phyloP scores from a whole-genome alignment of 805 yeast species.

The fission yeast (Schizosaccharomyces pombe) region DNA sequence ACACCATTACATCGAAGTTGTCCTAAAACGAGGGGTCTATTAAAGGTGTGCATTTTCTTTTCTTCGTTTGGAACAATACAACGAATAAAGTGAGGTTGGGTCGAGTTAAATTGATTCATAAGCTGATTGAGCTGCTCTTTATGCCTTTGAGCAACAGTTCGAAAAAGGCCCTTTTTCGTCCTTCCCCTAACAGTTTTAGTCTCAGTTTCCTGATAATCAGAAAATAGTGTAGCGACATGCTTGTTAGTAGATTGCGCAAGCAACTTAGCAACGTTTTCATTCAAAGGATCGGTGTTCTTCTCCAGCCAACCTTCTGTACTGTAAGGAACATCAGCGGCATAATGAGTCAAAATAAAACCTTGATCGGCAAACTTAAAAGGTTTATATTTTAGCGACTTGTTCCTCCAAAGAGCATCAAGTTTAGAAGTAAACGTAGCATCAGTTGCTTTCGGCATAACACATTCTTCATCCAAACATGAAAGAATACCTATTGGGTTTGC shows the following conservation, averaged over 20 bases:
- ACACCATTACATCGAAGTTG: slow-evolving; percentile 95
- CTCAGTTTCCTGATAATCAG: slow-evolving; percentile 15
- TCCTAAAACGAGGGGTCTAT: slow-evolving; percentile 53
- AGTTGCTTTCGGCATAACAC: slow-evolving; percentile 75
- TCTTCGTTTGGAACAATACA: slow-evolving; percentile 77
- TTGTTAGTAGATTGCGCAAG: slow-evolving; percentile 32
- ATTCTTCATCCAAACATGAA: slow-evolving; percentile 78
- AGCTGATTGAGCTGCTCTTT: slow-evolving; percentile 57
- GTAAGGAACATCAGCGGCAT: slow-evolving; percentile 93
- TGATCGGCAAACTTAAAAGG: slow-evolving; percentile 37
- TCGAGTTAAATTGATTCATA: slow-evolving; percentile 46
- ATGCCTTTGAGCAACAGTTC: slow-evolving; percentile 74
- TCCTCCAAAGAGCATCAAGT: slow-evolving; percentile 39
- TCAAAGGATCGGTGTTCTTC: slow-evolving; percentile 82
- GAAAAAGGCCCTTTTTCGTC: slow-evolving; percentile 22
- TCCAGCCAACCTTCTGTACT: slow-evolving; percentile 80
- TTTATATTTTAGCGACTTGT: slow-evolving; percentile 31
- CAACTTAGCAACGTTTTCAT: slow-evolving; percentile 43
- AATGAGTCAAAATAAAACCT: slow-evolving; percentile 71
- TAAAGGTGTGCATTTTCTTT: slow-evolving; percentile 48
- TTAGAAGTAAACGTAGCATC: slow-evolving; percentile 68
- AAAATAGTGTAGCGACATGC: slow-evolving; percentile 35
- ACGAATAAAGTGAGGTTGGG: slow-evolving; percentile 91
- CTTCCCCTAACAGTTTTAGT: slow-evolving; percentile 13
- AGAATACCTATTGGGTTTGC: slow-evolving; percentile 54